Evolutionary conservation across 2,329 filamentous ascomycete species (phyloP).

Genomic region (Myriosclerotinia curreyana): DNA sequence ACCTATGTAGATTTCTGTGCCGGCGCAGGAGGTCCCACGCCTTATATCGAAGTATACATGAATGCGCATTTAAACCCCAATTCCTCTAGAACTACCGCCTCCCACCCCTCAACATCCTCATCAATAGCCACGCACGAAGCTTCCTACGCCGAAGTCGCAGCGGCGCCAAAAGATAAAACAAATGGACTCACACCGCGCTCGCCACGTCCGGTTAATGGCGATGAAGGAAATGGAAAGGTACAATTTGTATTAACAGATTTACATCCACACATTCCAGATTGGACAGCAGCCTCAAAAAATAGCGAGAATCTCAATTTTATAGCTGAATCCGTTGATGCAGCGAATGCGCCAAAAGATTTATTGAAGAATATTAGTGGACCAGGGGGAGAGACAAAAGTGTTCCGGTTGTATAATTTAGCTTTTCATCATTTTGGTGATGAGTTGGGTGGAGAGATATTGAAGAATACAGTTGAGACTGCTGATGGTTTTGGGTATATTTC

Average conservation of each 20-base stretch:
- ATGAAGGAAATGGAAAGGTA: conserved; percentile 40
- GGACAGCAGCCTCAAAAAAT: conserved; percentile 51
- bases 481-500: conserved; percentile 58
- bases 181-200: conserved; percentile 31
- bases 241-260: conserved; percentile 65
- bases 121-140: background rate
- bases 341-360: conserved; percentile 53
- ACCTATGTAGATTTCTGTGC: conserved; percentile 74
- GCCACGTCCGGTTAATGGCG: conserved; percentile 26
- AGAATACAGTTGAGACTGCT: conserved; percentile 61
- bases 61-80: conserved; percentile 45
- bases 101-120: conserved; percentile 9
- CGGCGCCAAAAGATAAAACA: conserved; percentile 12
- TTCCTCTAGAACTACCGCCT: conserved; percentile 29
- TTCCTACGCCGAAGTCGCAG: conserved; percentile 13
- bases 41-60: conserved; percentile 57
- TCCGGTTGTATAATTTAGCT: conserved; percentile 68
- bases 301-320: conserved; percentile 60
- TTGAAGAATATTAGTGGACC: conserved; percentile 36
- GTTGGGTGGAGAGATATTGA: conserved; percentile 58
- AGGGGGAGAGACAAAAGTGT: conserved; percentile 49
- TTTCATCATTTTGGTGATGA: conserved; percentile 75
- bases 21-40: conserved; percentile 69
- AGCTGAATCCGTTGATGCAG: conserved; percentile 61
- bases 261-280: conserved; percentile 60